A percentile compares a stretch with the other conserved stretches of the same genome.
These are phyloP conservation scores for Hansenula sp. DNA, from an alignment of 1,139 yeast species.

Conservation along the genomic window DNA sequence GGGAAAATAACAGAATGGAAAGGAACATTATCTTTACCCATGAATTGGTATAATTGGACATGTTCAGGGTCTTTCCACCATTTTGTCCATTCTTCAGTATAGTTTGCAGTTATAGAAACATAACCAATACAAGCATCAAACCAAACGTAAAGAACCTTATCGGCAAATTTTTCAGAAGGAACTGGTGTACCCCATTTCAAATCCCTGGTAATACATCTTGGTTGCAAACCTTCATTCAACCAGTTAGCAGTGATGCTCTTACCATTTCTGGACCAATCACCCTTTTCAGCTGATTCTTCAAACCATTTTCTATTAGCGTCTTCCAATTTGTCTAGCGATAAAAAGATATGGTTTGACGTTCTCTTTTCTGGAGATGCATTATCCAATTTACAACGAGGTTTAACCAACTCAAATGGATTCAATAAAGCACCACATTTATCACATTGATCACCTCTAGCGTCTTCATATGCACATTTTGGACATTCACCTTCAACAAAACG, in stretches of 20 bases:
- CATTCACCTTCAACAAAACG: conserved; percentile 97
- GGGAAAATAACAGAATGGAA: conserved; percentile 99
- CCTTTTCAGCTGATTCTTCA: conserved; percentile 58
- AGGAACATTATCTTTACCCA: conserved; percentile 99
- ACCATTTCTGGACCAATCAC: conserved; percentile 91
- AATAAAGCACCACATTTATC: conserved; percentile 90
- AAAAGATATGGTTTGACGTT: conserved; percentile 81
- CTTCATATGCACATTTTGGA: conserved; percentile 91
- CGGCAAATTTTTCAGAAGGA: conserved; percentile 75
- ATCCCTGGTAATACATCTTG: conserved; percentile 97
- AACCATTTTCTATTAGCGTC: conserved; percentile 73
- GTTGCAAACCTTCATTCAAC: conserved; percentile 89
- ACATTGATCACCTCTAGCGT: conserved; percentile 99
- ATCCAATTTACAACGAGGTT: conserved; percentile 95
- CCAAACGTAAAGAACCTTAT: conserved; percentile 96
- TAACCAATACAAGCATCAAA: conserved; percentile 98
- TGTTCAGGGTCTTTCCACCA: conserved; percentile 94
- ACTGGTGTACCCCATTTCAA: conserved; percentile 98
- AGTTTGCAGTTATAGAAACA: conserved; percentile 92
- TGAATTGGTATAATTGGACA: conserved; percentile 87
- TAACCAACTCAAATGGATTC: conserved; percentile 87
- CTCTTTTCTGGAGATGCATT: conserved; percentile 74
- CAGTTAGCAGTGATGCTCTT: conserved; percentile 85
- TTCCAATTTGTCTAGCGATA: conserved; percentile 81
- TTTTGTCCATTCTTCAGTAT: conserved; percentile 74